Conservation (phyloP, 768 basidiomycete genomes). For the Suillus tomentosus region DNA sequence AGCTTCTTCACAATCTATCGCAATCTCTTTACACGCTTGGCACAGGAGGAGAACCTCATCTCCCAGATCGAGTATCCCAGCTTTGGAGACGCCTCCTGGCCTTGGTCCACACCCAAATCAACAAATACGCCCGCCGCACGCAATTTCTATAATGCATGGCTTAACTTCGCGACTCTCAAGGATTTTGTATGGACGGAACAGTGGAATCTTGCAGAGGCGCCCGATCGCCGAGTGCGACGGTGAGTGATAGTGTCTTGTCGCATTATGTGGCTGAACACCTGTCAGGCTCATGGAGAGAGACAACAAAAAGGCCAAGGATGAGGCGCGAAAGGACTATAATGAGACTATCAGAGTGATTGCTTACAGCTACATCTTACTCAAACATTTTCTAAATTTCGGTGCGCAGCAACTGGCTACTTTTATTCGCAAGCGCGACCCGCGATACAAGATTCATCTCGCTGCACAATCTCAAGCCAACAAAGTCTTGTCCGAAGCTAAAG, state of each 20-base stretch:
- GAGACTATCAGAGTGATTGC: constrained; percentile 75
- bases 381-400: neutral
- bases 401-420: constrained; percentile 71
- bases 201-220: constrained; percentile 83
- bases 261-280: constrained; percentile 1
- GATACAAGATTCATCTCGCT: constrained; percentile 69
- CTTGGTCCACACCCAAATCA: constrained; percentile 58
- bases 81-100: constrained; percentile 80
- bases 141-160: constrained; percentile 85
- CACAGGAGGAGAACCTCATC: constrained; percentile 67
- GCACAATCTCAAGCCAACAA: constrained; percentile 45
- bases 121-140: constrained; percentile 54
- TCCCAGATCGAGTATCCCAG: constrained; percentile 64
- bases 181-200: constrained; percentile 87
- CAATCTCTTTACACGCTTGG: constrained; percentile 81
- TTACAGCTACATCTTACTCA: neutral
- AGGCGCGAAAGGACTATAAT: constrained; percentile 88
- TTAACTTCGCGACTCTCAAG: constrained; percentile 83
- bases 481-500: constrained; percentile 18
- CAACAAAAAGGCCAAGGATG: constrained; percentile 89
- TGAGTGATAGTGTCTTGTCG: constrained; percentile 28
- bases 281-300: constrained; percentile 90
- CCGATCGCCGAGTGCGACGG: constrained; percentile 84
- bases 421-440: constrained; percentile 84
- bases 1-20: constrained; percentile 90